Conservation (phyloP, 371 early-diverging fungal species). For the Mortierella sp. region DNA sequence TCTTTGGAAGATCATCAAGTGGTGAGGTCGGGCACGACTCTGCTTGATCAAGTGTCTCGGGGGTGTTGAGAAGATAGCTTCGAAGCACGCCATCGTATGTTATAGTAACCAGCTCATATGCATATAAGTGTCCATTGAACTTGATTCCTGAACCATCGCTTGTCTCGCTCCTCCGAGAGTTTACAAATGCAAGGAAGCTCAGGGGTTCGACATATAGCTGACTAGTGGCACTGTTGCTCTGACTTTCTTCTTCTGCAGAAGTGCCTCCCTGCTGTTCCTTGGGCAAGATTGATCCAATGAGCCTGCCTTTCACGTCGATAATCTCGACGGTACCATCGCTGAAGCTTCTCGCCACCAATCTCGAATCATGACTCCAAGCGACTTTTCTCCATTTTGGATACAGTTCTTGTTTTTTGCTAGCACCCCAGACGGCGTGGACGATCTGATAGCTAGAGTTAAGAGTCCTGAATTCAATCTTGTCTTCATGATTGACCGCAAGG, state of each 20-base stretch:
- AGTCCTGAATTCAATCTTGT: slow-evolving; percentile 58
- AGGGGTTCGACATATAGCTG: slow-evolving; percentile 58
- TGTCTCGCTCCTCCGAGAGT: slow-evolving; percentile 18
- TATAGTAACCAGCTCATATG: slow-evolving; percentile 56
- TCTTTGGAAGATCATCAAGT: slow-evolving; percentile 8
- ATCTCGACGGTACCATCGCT: slow-evolving; percentile 60
- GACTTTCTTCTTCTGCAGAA: background rate
- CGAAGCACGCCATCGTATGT: slow-evolving; percentile 58
- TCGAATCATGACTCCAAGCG: slow-evolving; percentile 59
- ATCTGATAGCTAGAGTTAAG: slow-evolving; percentile 53
- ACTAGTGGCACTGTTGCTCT: slow-evolving; percentile 6
- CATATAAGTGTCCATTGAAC: slow-evolving; percentile 50
- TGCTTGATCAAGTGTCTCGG: slow-evolving; percentile 21
- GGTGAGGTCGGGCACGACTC: slow-evolving; percentile 22
- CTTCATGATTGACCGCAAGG: slow-evolving; percentile 59
- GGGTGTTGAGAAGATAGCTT: slow-evolving; percentile 58
- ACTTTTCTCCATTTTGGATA: slow-evolving; percentile 60
- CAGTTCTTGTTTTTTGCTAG: slow-evolving; percentile 35
- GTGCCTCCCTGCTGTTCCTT: slow-evolving; percentile 24
- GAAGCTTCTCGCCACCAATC: slow-evolving; percentile 52
- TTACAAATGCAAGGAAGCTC: slow-evolving; percentile 51
- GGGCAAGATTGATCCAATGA: slow-evolving; percentile 52
- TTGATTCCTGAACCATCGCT: slow-evolving; percentile 10
- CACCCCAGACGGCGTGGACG: slow-evolving; percentile 45
- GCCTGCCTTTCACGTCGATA: slow-evolving; percentile 47